Base-by-base conservation (phyloP, 1,284 basidiomycete species). In the Rhodofomes roseus region DNA sequence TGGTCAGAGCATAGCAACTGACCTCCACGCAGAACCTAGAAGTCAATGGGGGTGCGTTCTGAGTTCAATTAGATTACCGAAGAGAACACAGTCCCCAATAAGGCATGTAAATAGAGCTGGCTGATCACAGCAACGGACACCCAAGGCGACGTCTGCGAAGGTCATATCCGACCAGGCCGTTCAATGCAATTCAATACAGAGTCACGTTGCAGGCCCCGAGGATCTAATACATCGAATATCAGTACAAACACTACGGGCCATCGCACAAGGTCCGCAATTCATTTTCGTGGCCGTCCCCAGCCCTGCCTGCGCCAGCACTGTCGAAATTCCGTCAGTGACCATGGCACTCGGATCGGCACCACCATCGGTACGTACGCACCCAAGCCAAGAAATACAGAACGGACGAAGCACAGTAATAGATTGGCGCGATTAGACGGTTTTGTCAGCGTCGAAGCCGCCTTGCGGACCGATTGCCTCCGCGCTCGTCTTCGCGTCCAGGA, bases 401-500 rank as follows among this genome's bases (percentile, higher is more conserved):
- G 2, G 34, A 9, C 50, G 31, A 52, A 20, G 11, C 31, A 3
- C 31, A 52, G 25, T 18, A 9, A 23, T 23, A 52, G 50, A 52
- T 52, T 4, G 7, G 22, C 20, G 34, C 50, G 31, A 39, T 54
- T 54, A 56, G n/a, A 46, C 22, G 11, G 44, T 48, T 48, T 58
- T 40, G 51, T 58, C 57, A 14, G 57, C 50, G 34, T 55, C 39
- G 57, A 48, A 54, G 22, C 52, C 57, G 44, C 52, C 55, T 16
- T 37, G 34, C 55, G 54, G 55, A 29, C 59, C 59, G 51, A 90
- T 87, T 65, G 83, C 79, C 34, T 74, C 73, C 11, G 89, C 89
- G 62, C 85, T 87, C 0, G 88, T 87, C 71, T 95, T 96, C 7
- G 96, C 95, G 73, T 98, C 96, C 66, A 98, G 79, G 81, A 99